Percentiles rank a stretch among this genome's conserved stretches.
These are phyloP conservation scores for Hypoxylon crocopeplum DNA, from an alignment of 495 filamentous ascomycete species.

Conservation along the genomic window DNA sequence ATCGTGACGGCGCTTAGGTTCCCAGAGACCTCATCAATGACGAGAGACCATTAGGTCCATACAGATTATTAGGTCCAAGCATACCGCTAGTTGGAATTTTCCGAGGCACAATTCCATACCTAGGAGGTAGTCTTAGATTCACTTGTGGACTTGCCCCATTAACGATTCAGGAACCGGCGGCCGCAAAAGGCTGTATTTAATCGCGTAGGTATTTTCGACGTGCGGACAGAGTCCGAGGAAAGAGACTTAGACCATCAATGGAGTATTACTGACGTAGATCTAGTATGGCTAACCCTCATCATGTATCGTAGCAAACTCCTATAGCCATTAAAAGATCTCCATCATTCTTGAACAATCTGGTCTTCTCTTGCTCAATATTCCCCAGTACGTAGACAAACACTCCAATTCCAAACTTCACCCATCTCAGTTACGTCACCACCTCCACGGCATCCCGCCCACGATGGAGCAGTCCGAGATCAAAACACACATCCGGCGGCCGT, in stretches of 20 bases:
- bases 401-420: neutral
- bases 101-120: neutral
- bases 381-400: too few relatives aligned
- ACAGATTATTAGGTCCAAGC: too few relatives aligned
- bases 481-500: slow-evolving; percentile 18
- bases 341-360: too few relatives aligned
- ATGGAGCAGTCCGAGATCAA: slow-evolving; percentile 26
- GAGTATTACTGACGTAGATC: neutral
- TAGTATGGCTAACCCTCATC: neutral
- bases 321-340: too few relatives aligned
- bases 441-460: too few relatives aligned
- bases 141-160: too few relatives aligned
- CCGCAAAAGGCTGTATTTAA: neutral
- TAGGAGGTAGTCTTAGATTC: too few relatives aligned
- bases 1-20: neutral
- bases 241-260: neutral
- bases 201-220: neutral
- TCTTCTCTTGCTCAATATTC: too few relatives aligned
- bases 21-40: neutral
- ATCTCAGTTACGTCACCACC: too few relatives aligned
- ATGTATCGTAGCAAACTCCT: neutral
- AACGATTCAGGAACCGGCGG: slow-evolving; percentile 7
- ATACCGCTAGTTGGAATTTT: neutral
- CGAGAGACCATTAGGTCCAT: too few relatives aligned
- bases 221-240: neutral